These are phyloP conservation scores for Elymus sibiricus DNA, from an alignment of 176 grass and related monocot species.

Conservation along the genomic window DNA sequence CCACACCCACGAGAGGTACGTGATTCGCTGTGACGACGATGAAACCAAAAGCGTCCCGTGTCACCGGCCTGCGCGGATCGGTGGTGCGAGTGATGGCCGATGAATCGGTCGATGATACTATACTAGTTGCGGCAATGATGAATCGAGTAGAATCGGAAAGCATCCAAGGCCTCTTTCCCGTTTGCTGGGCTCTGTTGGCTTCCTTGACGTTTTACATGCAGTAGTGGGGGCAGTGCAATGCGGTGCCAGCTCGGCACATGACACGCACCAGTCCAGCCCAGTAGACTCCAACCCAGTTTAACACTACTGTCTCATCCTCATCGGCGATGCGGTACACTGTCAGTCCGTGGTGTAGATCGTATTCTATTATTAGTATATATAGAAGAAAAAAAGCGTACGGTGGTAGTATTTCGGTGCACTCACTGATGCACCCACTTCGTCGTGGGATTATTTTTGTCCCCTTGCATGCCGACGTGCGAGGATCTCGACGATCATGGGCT, in stretches of 20 bases:
- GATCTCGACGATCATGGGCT: background rate
- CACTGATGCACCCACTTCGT: background rate
- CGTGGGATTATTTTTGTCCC: background rate
- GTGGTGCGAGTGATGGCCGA: too few relatives aligned
- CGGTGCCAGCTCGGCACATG: conserved; percentile 28
- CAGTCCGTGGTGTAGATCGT: background rate
- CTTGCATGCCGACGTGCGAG: background rate
- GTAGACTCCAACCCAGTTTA: background rate
- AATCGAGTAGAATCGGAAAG: conserved; percentile 5
- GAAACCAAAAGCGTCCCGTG: too few relatives aligned
- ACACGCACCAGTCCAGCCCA: conserved; percentile 1
- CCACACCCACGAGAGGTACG: conserved; percentile 34
- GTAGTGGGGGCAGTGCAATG: too few relatives aligned
- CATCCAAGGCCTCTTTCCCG: conserved; percentile 41
- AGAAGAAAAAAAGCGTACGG: background rate
- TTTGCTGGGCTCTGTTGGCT: background rate
- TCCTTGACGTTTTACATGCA: conserved; percentile 26
- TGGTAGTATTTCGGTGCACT: background rate
- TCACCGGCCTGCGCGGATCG: too few relatives aligned
- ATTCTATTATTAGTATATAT: background rate
- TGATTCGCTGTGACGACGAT: conserved; percentile 15
- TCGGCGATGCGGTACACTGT: background rate
- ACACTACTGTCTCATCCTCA: background rate
- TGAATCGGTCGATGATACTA: background rate
- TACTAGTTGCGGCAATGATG: background rate